Conservation (phyloP, 2,329 filamentous ascomycete genomes). For the Exophiala calicioides region DNA sequence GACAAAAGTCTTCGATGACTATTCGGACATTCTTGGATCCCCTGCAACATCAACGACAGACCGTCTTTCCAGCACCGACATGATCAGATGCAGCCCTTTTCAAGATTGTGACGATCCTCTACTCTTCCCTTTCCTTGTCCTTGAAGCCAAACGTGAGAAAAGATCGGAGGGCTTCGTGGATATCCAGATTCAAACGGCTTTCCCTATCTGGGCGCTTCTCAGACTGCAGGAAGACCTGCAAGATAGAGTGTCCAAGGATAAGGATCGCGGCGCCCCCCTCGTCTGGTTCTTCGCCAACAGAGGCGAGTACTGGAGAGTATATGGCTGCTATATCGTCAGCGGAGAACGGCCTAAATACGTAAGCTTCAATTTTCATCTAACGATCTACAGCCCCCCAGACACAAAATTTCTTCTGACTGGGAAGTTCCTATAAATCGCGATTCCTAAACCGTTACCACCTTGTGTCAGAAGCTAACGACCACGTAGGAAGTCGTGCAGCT, state of each 20-base stretch:
- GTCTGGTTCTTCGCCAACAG: conserved; percentile 2
- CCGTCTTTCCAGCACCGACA: not conserved
- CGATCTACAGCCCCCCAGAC: no score
- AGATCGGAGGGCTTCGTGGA: not conserved
- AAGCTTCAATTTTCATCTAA: no score
- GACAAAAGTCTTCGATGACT: not conserved
- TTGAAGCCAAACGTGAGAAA: conserved; percentile 5
- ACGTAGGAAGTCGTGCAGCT: not conserved
- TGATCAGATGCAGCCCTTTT: not conserved
- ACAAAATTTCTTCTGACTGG: no score
- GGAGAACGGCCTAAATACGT: not conserved
- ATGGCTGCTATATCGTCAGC: not conserved
- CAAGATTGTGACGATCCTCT: not conserved
- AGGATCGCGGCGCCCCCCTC: not conserved
- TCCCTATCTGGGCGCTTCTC: not conserved
- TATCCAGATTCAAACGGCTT: not conserved
- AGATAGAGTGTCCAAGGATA: not conserved
- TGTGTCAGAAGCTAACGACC: not conserved
- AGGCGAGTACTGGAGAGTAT: not conserved
- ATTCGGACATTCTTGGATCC: not conserved
- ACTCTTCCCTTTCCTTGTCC: not conserved
- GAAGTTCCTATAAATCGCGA: no score
- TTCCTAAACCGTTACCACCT: no score
- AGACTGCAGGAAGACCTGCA: not conserved
- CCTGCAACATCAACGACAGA: not conserved